Conservation (phyloP, 805 yeast genomes). For the Ogataea trehalophila region DNA sequence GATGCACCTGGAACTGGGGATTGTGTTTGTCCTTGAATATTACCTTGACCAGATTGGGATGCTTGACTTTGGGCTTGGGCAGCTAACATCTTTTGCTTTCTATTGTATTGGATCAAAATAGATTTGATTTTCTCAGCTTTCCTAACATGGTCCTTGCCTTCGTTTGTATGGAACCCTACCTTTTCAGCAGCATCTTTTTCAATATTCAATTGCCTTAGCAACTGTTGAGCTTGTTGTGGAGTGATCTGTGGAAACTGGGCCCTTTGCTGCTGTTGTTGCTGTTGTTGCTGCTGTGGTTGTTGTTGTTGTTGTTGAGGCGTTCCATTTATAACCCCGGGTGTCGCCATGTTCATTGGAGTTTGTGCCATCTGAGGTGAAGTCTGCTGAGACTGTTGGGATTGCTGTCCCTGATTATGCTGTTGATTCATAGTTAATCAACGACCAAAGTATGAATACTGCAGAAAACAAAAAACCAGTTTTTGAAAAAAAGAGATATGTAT, state of each 20-base stretch:
- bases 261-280: constrained; percentile 17
- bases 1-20: constrained; percentile 5
- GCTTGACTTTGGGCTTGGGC: constrained; percentile 18
- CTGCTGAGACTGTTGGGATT: constrained; percentile 9
- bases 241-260: constrained; percentile 29
- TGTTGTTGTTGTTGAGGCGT: constrained; percentile 11
- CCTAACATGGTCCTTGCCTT: constrained; percentile 56
- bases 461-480: not conserved
- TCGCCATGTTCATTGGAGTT: constrained; percentile 34
- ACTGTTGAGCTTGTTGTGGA: constrained; percentile 51
- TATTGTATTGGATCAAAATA: constrained; percentile 43
- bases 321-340: constrained; percentile 33
- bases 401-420: constrained; percentile 8
- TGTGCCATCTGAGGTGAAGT: constrained; percentile 17
- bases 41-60: too few relatives aligned
- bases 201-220: constrained; percentile 53
- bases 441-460: not conserved
- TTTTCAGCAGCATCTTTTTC: constrained; percentile 60
- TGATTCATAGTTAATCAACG: not conserved
- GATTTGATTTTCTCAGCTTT: constrained; percentile 63
- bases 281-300: not conserved
- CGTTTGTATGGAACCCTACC: constrained; percentile 54
- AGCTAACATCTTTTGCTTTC: constrained; percentile 24
- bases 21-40: constrained; percentile 17
- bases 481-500: too few relatives aligned